Percentiles rank a stretch among this genome's conserved stretches.
phyloP scores from a whole-genome alignment of 2,329 filamentous ascomycete genomes.

The Neonectria neomacrospora region DNA sequence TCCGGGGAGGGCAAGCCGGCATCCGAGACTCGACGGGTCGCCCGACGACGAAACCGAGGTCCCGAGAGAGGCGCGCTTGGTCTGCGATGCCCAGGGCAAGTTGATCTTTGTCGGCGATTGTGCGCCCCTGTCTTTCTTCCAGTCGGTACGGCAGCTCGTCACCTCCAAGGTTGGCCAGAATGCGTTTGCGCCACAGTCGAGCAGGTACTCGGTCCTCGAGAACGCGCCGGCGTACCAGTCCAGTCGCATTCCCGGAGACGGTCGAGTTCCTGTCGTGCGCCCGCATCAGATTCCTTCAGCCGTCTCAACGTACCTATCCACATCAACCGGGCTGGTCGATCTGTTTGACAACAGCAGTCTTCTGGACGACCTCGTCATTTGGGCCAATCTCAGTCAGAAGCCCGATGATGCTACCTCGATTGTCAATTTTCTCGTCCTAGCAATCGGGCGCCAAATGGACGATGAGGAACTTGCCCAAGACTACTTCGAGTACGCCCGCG shows the following conservation, averaged over 20 bases:
- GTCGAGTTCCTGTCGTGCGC: conserved; percentile 44
- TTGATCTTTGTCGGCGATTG: conserved; percentile 67
- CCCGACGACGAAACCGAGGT: conserved; percentile 66
- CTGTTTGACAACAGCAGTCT: conserved; percentile 58
- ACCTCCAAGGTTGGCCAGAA: conserved; percentile 59
- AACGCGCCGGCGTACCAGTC: conserved; percentile 51
- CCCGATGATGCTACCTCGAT: conserved; percentile 54
- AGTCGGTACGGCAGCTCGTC: conserved; percentile 64
- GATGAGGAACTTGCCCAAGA: conserved; percentile 55
- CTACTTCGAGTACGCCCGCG: conserved; percentile 63
- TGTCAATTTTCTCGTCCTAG: conserved; percentile 61
- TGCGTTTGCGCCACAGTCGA: conserved; percentile 63
- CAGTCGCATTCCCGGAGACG: conserved; percentile 32
- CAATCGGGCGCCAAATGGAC: conserved; percentile 58
- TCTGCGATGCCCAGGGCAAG: conserved; percentile 64
- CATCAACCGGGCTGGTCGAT: conserved; percentile 60
- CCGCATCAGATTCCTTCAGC: conserved; percentile 42
- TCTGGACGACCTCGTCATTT: conserved; percentile 53
- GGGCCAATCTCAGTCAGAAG: conserved; percentile 51
- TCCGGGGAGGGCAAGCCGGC: conserved; percentile 6
- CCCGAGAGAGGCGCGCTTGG: conserved; percentile 62
- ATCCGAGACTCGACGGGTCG: conserved; percentile 18
- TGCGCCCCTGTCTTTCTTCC: conserved; percentile 66
- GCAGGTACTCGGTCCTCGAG: conserved; percentile 61
- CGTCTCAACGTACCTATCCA: conserved; percentile 52